Evolutionary conservation across 768 basidiomycete genomes (phyloP), one percentile per base, ranked within the genome.

Genomic region (Peribolospora kevripleyi): DNA sequence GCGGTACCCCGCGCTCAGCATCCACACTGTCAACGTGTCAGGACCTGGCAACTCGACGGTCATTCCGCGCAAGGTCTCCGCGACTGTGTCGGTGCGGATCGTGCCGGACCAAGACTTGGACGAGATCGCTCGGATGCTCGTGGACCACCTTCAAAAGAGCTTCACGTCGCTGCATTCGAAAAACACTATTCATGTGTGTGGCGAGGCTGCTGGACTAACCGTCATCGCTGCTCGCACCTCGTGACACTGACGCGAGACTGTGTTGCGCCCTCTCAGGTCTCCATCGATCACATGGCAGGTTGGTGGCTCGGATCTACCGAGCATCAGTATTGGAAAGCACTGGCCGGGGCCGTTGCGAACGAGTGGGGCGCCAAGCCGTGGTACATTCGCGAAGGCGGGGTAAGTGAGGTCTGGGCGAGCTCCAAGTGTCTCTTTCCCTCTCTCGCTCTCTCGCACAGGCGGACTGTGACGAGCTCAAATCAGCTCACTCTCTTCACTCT

Each of bases 271-370:
- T 5, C 0, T 7, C 58, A 88, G 84, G 73, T 90, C 59, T 73
- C 70, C 14, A 77, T 93, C 53, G 77, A 82, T 47, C 82, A 85
- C 57, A 80, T 76, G 2, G 88, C 87, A 0, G 81, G 88, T 62
- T 97, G 90, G 90, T 98, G 91, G 91, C 73, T 98, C 2, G 87
- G 90, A 0, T 78, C 82, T 54, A 74, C 91, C 46, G 76, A 84
- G 54, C 80, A 81, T 56, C 74, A 74, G 3, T 93, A 84, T 78
- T 91, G 90, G 71, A 75, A 78, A 59, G 79, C 83, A 0, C 73
- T 98, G 52, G 85, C 91, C 65, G 69, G 72, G 45, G 82, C 86
- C 25, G 78, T 98, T 0, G 71, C 74, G 51, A 79, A 83, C 48
- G 85, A 90, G 62, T 98, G 91, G 91, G 79, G 79, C 4, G 70